These are phyloP conservation scores for Coemansia sp. DNA, from an alignment of 192 early-diverging fungal species.

Conservation along the genomic window DNA sequence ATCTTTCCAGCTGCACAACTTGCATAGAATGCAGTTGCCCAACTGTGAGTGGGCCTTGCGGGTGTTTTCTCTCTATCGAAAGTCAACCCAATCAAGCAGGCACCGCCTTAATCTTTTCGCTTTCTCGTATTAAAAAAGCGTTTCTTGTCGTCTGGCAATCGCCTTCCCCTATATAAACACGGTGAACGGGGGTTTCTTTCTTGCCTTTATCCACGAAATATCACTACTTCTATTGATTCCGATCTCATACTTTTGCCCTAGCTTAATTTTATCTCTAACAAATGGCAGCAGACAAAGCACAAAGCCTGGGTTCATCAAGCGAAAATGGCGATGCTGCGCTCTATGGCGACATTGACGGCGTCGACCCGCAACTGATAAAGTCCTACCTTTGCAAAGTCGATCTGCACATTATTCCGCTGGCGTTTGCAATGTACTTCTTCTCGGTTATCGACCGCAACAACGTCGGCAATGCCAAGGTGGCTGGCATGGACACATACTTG, in stretches of 20 bases:
- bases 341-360: not conserved
- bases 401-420: conserved; percentile 56
- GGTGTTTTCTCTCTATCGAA: no score
- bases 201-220: no score
- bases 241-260: not conserved
- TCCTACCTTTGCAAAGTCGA: conserved; percentile 58
- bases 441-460: conserved; percentile 53
- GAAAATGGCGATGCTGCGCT: not conserved
- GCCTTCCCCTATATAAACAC: not conserved
- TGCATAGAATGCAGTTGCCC: not conserved
- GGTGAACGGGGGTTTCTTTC: not conserved
- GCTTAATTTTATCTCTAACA: not conserved
- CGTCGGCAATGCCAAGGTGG: conserved; percentile 53
- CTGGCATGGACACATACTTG: conserved; percentile 39
- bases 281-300: conserved; percentile 3
- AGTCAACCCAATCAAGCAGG: no score
- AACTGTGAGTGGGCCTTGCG: no score
- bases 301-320: not conserved
- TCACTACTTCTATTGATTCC: not conserved
- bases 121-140: not conserved
- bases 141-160: no score
- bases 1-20: not conserved
- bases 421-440: conserved; percentile 54
- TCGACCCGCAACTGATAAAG: conserved; percentile 15
- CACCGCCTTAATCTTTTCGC: not conserved